phyloP scores from a whole-genome alignment of 441 rosid genomes.

The Jatropha podagrica region DNA sequence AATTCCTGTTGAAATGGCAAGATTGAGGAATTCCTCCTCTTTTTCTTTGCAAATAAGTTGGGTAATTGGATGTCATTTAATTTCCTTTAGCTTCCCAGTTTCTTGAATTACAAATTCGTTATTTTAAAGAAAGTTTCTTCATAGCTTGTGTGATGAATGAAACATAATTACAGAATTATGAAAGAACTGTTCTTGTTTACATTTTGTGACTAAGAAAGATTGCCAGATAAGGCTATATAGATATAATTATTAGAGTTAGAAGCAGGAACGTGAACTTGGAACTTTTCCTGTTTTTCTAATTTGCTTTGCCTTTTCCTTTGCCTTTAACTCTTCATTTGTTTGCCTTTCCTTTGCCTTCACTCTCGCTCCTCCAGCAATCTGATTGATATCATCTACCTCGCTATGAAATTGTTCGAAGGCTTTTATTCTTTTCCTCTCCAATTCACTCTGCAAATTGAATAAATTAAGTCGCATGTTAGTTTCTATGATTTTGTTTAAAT shows the following conservation, averaged over 20 bases:
- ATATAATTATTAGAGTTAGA: slow-evolving; percentile 26
- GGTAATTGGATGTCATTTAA: too few species aligned
- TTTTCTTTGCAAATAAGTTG: too few species aligned
- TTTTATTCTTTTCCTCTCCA: slow-evolving; percentile 42
- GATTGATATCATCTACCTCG: slow-evolving; percentile 42
- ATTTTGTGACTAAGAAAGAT: neutral
- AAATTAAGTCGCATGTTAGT: slow-evolving; percentile 11
- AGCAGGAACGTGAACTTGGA: slow-evolving; percentile 60
- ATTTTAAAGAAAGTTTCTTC: neutral
- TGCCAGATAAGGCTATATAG: neutral
- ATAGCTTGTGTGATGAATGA: neutral
- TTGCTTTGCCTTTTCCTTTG: slow-evolving; percentile 56
- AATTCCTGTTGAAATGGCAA: neutral
- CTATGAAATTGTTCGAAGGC: slow-evolving; percentile 39
- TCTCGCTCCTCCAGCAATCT: slow-evolving; percentile 61
- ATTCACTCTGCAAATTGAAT: slow-evolving; percentile 42
- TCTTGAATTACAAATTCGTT: neutral
- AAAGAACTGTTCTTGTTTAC: slow-evolving; percentile 16
- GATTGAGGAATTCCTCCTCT: neutral
- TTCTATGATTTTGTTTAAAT: neutral
- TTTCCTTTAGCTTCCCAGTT: neutral
- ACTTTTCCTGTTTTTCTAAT: slow-evolving; percentile 50
- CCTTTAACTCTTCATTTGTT: slow-evolving; percentile 52
- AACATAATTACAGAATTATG: slow-evolving; percentile 1
- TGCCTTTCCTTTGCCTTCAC: slow-evolving; percentile 54